These are phyloP conservation scores for Phylloporus arenicola DNA, from an alignment of 768 basidiomycete genomes.

Conservation along the genomic window DNA sequence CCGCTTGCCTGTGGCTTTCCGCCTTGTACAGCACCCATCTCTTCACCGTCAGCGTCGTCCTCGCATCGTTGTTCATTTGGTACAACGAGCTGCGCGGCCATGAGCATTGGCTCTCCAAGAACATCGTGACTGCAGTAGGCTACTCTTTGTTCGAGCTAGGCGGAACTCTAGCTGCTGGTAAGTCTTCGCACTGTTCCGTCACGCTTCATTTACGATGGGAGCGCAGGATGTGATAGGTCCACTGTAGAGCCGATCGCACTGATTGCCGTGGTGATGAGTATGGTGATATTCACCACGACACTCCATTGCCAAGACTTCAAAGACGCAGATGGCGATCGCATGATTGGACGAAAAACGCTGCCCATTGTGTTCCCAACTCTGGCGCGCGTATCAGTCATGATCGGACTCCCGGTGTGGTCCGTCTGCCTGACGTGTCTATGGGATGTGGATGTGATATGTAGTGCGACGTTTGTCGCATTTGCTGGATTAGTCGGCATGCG, in stretches of 20 bases:
- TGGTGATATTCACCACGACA: conserved; percentile 33
- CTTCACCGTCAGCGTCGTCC: conserved; percentile 30
- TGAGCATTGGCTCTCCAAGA: conserved; percentile 31
- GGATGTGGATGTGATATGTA: conserved; percentile 24
- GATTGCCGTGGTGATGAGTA: conserved; percentile 28
- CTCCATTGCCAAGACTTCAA: conserved; percentile 34
- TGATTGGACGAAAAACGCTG: conserved; percentile 36
- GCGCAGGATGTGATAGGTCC: conserved; percentile 21
- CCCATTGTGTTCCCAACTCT: conserved; percentile 39
- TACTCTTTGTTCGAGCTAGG: conserved; percentile 36
- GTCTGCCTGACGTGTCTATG: conserved; percentile 23
- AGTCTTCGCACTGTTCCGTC: conserved; percentile 1
- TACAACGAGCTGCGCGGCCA: conserved; percentile 36
- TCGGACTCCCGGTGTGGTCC: conserved; percentile 29
- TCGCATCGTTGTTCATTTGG: conserved; percentile 25
- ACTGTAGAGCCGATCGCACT: conserved; percentile 22
- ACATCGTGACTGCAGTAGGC: conserved; percentile 33
- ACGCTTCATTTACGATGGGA: conserved; percentile 1
- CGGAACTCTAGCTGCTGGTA: conserved; percentile 34
- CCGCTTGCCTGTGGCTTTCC: conserved; percentile 34
- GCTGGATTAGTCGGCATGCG: conserved; percentile 22
- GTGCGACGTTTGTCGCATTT: conserved; percentile 23
- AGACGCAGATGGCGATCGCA: conserved; percentile 40
- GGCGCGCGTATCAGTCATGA: conserved; percentile 23
- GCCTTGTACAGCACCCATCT: conserved; percentile 30